phyloP scores from a whole-genome alignment of 331 rosid genomes.

The Arachis monticola region DNA sequence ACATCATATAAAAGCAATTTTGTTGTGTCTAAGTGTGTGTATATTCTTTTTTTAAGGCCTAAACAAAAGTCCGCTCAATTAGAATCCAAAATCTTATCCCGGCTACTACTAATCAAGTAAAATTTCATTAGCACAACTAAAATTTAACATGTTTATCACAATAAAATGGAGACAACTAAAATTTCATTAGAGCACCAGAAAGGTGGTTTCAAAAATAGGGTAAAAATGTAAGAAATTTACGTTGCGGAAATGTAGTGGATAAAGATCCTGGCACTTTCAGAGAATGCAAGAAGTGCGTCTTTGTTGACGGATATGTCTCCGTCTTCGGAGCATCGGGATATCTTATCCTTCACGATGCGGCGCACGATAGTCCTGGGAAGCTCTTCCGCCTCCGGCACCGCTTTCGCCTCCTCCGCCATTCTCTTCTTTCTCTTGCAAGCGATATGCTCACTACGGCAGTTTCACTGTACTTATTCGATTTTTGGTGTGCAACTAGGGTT shows the following conservation, averaged over 20 bases:
- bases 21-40: neutral
- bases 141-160: neutral
- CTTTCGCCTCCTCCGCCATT: constrained; percentile 50
- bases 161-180: neutral
- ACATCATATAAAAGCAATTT: constrained; percentile 3
- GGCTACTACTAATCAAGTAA: neutral
- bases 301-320: constrained; percentile 71
- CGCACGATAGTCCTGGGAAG: constrained; percentile 86
- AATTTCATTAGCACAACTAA: neutral
- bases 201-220: constrained; percentile 20
- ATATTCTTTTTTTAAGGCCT: neutral
- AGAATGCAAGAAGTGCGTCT: constrained; percentile 82
- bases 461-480: neutral
- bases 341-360: constrained; percentile 92
- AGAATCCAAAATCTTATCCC: neutral
- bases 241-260: constrained; percentile 95
- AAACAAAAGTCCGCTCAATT: neutral
- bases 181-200: neutral
- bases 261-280: constrained; percentile 89
- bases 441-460: neutral
- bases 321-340: constrained; percentile 65
- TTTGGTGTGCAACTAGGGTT: neutral
- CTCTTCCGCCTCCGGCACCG: constrained; percentile 61
- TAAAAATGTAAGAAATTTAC: constrained; percentile 39
- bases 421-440: neutral